Conservation (phyloP, 2,329 filamentous ascomycete species). For the Aspergillus bombycis region DNA sequence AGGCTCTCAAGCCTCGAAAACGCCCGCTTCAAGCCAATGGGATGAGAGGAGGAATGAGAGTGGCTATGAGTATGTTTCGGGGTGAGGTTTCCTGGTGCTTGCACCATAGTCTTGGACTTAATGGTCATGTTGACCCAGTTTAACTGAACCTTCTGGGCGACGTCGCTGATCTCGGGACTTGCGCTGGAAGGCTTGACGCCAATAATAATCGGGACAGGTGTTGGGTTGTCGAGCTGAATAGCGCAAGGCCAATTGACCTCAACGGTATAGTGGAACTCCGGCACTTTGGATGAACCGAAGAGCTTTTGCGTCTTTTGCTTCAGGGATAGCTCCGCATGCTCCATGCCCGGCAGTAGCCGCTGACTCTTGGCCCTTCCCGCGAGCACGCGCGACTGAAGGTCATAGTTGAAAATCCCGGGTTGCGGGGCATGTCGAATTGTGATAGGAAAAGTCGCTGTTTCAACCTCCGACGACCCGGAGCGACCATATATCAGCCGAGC, state of each 20-base stretch:
- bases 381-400: neutral
- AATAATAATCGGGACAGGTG: constrained; percentile 19
- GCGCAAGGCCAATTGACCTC: constrained; percentile 29
- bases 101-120: constrained; percentile 12
- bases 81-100: constrained; percentile 14
- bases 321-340: constrained; percentile 33
- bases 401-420: neutral
- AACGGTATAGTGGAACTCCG: constrained; percentile 31
- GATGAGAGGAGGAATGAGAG: neutral
- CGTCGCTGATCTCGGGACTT: constrained; percentile 17
- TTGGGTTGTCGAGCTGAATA: constrained; percentile 25
- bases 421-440: constrained; percentile 13
- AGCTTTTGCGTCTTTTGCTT: constrained; percentile 38
- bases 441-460: constrained; percentile 19
- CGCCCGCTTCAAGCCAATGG: constrained; percentile 11
- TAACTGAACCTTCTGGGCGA: constrained; percentile 15
- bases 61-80: neutral
- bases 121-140: constrained; percentile 19
- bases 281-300: constrained; percentile 39
- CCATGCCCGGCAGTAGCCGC: constrained; percentile 37
- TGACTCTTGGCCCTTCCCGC: constrained; percentile 24
- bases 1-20: constrained; percentile 14
- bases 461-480: neutral
- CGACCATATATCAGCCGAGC: constrained; percentile 28
- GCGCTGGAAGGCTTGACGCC: constrained; percentile 13